Conservation (phyloP, 2,329 filamentous ascomycete genomes). For the Botrytis aclada region DNA sequence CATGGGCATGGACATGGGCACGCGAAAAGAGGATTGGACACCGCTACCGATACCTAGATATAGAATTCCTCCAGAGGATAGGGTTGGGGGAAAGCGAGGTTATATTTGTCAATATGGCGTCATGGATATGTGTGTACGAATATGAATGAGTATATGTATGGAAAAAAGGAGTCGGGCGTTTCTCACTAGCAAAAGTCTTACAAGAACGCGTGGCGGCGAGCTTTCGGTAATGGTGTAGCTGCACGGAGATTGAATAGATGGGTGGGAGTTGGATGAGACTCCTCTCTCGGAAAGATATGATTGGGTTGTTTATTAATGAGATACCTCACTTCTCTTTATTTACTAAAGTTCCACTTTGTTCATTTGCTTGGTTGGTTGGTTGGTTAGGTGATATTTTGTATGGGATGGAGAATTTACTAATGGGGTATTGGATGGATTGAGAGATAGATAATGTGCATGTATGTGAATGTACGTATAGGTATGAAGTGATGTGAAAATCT, state of each 20-base stretch:
- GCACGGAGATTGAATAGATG: neutral
- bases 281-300: constrained; percentile 1
- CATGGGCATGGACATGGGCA: neutral
- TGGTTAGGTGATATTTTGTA: neutral
- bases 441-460: neutral
- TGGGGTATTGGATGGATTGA: neutral
- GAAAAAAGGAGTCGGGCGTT: constrained; percentile 1
- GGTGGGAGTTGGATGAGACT: neutral
- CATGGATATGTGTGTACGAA: constrained; percentile 9
- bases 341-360: neutral
- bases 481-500: no score
- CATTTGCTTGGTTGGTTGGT: neutral
- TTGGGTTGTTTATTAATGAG: neutral
- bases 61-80: neutral
- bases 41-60: neutral
- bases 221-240: neutral
- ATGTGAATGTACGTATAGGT: no score
- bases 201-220: neutral
- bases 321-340: constrained; percentile 3
- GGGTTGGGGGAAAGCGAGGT: neutral
- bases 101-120: neutral
- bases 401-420: neutral
- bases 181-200: neutral
- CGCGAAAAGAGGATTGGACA: neutral
- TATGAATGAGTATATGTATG: neutral